These are phyloP conservation scores for Sicyos edulis DNA, from an alignment of 306 rosid genomes.

Conservation along the genomic window DNA sequence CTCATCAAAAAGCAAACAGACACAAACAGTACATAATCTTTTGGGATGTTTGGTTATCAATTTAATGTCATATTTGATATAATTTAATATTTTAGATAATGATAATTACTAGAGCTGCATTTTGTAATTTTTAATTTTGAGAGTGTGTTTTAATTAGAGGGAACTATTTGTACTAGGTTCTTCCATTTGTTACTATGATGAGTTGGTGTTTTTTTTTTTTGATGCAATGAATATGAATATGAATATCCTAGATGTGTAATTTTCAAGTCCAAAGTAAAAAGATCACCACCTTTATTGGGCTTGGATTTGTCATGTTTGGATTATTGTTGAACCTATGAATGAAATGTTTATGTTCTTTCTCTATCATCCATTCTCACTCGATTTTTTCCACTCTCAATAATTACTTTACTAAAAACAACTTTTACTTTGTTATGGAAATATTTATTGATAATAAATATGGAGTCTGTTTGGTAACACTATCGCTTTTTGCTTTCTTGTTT, in stretches of 20 bases:
- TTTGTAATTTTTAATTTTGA: background rate
- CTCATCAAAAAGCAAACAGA: background rate
- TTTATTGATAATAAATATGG: too few relatives aligned
- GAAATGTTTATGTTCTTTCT: too few relatives aligned
- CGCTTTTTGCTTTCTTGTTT: too few relatives aligned
- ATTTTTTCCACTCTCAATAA: background rate
- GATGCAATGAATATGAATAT: too few relatives aligned
- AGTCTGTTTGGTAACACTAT: too few relatives aligned
- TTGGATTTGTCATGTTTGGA: background rate
- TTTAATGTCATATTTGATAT: background rate
- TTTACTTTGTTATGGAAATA: too few relatives aligned
- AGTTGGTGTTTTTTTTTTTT: background rate
- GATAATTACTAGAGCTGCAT: background rate
- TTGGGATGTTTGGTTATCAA: constrained; percentile 11
- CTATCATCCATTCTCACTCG: background rate
- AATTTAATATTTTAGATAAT: background rate
- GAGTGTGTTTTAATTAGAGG: background rate
- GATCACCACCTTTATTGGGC: background rate
- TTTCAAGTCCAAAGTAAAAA: background rate
- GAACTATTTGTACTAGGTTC: background rate
- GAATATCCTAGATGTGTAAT: too few relatives aligned
- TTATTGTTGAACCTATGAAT: too few relatives aligned
- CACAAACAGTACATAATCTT: background rate
- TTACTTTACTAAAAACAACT: background rate
- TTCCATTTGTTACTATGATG: background rate